These are phyloP conservation scores for Phytophthora pseudosyringae DNA, from an alignment of 352 stramenopile genomes.

Conservation along the genomic window DNA sequence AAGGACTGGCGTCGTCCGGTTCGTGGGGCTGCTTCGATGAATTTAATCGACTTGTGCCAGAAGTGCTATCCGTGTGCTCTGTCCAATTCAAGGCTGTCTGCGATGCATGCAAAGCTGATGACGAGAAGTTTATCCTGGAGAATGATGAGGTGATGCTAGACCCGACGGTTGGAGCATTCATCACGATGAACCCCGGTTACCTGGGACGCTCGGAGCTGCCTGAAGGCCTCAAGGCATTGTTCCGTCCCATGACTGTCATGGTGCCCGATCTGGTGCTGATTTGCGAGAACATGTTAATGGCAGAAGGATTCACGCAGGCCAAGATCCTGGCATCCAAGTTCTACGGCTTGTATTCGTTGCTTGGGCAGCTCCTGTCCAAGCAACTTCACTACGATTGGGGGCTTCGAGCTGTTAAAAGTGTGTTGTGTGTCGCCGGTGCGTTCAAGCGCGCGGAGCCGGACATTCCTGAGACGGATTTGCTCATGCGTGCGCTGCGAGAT, in stretches of 20 bases:
- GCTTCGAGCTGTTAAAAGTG: constrained; percentile 95
- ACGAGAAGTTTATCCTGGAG: constrained; percentile 94
- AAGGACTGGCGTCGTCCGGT: constrained; percentile 93
- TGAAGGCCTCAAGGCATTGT: constrained; percentile 95
- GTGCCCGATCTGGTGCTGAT: constrained; percentile 96
- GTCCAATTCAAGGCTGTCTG: constrained; percentile 97
- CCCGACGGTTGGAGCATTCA: constrained; percentile 94
- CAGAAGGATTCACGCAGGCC: constrained; percentile 94
- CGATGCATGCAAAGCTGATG: constrained; percentile 95
- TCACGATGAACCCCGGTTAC: constrained; percentile 98
- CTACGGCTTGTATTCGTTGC: constrained; percentile 94
- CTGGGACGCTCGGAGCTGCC: constrained; percentile 94
- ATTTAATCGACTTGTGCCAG: constrained; percentile 95
- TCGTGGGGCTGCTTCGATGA: constrained; percentile 98
- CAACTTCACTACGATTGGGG: constrained; percentile 97
- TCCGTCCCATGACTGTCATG: constrained; percentile 97
- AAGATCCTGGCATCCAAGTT: constrained; percentile 97
- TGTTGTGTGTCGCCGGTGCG: constrained; percentile 93
- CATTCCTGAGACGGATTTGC: constrained; percentile 91
- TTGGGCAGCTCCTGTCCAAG: constrained; percentile 94
- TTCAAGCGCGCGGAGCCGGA: constrained; percentile 96
- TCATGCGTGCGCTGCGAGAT: constrained; percentile 96
- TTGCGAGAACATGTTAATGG: constrained; percentile 98
- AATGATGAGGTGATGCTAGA: constrained; percentile 94
- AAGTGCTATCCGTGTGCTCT: constrained; percentile 94